phyloP scores from a whole-genome alignment of 1,139 yeast genomes.

The Candida sp. region DNA sequence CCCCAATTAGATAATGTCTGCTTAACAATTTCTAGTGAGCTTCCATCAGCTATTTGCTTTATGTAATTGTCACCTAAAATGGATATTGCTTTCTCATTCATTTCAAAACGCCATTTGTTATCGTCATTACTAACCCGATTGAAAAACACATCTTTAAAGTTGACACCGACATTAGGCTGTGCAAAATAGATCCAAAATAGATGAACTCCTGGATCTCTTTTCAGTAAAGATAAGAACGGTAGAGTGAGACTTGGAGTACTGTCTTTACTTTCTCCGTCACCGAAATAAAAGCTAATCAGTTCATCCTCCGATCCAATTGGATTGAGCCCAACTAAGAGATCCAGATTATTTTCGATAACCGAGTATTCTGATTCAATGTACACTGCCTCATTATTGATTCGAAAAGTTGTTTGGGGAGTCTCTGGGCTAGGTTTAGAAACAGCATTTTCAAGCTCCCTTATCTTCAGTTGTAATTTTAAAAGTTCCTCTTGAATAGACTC shows the following conservation, averaged over 20 bases:
- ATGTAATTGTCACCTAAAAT: constrained; percentile 10
- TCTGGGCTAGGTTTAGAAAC: constrained; percentile 2
- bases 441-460: constrained; percentile 1
- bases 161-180: not conserved
- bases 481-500: constrained; percentile 2
- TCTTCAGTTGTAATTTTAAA: constrained; percentile 4
- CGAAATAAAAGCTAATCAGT: constrained; percentile 10
- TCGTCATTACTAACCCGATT: not conserved
- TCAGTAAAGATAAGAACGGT: constrained; percentile 13
- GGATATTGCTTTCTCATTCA: constrained; percentile 6
- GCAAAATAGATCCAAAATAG: constrained; percentile 10
- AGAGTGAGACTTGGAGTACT: constrained; percentile 7
- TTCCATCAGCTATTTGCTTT: constrained; percentile 11
- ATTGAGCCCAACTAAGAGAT: constrained; percentile 7
- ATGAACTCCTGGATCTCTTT: constrained; percentile 15
- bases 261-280: constrained; percentile 4
- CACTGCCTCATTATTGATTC: not conserved
- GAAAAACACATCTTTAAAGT: constrained; percentile 2
- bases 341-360: constrained; percentile 2
- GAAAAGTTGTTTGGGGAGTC: not conserved
- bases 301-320: constrained; percentile 6
- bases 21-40: constrained; percentile 9
- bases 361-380: constrained; percentile 1
- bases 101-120: constrained; percentile 4
- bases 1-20: constrained; percentile 10